A percentile compares a stretch with the other conserved stretches of the same genome.
These are phyloP conservation scores for Ustilago xerochloae DNA, from an alignment of 1,284 basidiomycete species.

Conservation along the genomic window DNA sequence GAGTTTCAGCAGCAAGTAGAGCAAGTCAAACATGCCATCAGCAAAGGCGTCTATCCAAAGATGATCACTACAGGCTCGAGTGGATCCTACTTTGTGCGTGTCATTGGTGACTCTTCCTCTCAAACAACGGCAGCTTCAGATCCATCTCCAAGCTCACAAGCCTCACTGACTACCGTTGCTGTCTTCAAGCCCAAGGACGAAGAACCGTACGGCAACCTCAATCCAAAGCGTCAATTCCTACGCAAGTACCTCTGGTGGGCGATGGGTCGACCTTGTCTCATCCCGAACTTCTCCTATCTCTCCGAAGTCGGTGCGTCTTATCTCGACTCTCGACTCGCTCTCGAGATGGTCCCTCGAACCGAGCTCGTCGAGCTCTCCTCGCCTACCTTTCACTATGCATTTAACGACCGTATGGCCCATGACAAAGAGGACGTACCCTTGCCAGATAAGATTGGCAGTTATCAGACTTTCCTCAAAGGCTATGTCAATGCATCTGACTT, in stretches of 20 bases:
- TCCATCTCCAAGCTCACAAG: neutral
- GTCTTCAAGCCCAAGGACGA: slow-evolving; percentile 68
- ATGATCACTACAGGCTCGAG: slow-evolving; percentile 65
- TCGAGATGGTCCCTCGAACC: slow-evolving; percentile 86
- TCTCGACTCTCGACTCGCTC: slow-evolving; percentile 78
- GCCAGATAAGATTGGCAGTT: slow-evolving; percentile 77
- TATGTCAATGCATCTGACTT: slow-evolving; percentile 88
- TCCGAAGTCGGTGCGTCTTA: slow-evolving; percentile 87
- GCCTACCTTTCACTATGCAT: slow-evolving; percentile 62
- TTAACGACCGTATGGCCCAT: slow-evolving; percentile 54
- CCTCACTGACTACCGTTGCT: slow-evolving; percentile 36
- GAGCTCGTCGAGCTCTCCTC: slow-evolving; percentile 82
- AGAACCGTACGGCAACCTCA: slow-evolving; percentile 67
- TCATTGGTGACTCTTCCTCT: slow-evolving; percentile 7
- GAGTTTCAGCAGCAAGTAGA: slow-evolving; percentile 48
- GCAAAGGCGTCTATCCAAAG: slow-evolving; percentile 57
- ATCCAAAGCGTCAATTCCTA: slow-evolving; percentile 63
- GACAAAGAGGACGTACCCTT: slow-evolving; percentile 41
- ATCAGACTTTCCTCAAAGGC: slow-evolving; percentile 87
- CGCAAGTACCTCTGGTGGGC: slow-evolving; percentile 68
- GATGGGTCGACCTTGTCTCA: slow-evolving; percentile 66
- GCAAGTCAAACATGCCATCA: slow-evolving; percentile 56
- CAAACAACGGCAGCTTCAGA: neutral
- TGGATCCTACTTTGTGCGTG: slow-evolving; percentile 64
- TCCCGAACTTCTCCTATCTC: slow-evolving; percentile 66